These are phyloP conservation scores for Peronospora farinosa DNA, from an alignment of 352 stramenopile genomes.

Conservation along the genomic window DNA sequence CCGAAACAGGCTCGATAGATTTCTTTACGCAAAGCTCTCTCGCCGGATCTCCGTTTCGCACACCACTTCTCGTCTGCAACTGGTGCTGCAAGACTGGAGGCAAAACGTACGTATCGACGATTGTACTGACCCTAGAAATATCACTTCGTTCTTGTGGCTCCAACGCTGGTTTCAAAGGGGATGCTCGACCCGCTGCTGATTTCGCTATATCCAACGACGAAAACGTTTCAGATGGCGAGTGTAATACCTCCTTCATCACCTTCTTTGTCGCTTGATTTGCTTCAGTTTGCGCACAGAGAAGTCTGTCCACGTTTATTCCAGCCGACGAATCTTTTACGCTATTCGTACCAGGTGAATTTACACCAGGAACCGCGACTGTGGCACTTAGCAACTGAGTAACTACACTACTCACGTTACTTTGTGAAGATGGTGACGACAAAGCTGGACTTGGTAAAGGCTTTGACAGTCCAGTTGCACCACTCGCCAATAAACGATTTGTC, in stretches of 20 bases:
- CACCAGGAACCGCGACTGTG: not conserved
- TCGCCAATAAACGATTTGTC: constrained; percentile 21
- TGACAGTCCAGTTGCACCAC: constrained; percentile 9
- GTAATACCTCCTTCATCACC: constrained; percentile 1
- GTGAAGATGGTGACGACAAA: constrained; percentile 14
- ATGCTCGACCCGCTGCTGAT: constrained; percentile 4
- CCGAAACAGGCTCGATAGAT: constrained; percentile 29
- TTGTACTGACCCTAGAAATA: constrained; percentile 33
- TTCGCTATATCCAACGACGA: constrained; percentile 1
- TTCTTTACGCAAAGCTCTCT: constrained; percentile 31
- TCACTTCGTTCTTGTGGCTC: constrained; percentile 6
- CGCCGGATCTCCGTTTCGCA: constrained; percentile 20
- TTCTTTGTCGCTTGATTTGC: constrained; percentile 4
- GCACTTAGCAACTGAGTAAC: constrained; percentile 2
- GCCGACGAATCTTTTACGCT: not conserved
- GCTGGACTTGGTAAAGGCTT: constrained; percentile 15
- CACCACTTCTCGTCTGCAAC: constrained; percentile 22
- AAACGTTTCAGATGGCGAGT: not conserved
- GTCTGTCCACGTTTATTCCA: not conserved
- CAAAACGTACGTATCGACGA: constrained; percentile 20
- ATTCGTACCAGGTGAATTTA: constrained; percentile 6
- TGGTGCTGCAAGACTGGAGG: constrained; percentile 19
- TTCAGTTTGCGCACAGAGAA: constrained; percentile 3
- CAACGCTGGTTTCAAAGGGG: constrained; percentile 1
- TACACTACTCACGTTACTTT: constrained; percentile 8